Percentiles rank a stretch among this genome's conserved stretches.
Evolutionary conservation across 441 rosid species (phyloP).

Genomic region (Viola pubescens): DNA sequence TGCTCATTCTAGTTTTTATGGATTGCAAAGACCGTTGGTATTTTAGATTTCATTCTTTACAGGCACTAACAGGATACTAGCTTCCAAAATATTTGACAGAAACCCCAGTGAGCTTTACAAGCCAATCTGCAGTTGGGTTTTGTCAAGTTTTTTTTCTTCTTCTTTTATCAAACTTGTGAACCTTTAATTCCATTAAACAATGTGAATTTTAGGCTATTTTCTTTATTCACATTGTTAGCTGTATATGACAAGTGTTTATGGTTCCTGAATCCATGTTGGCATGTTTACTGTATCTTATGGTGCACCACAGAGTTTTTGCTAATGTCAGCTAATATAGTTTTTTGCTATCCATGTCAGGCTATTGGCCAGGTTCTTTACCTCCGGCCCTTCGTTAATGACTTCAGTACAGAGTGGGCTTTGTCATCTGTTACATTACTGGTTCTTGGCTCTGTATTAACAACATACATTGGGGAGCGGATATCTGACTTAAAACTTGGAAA

Average conservation of each 20-base stretch:
- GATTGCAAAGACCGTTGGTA: not conserved
- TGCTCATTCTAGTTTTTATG: not conserved
- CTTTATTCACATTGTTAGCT: too few relatives aligned
- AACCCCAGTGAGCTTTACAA: too few relatives aligned
- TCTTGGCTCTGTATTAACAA: conserved; percentile 82
- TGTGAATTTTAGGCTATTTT: too few relatives aligned
- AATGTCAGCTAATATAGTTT: not conserved
- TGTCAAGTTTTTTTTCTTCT: too few relatives aligned
- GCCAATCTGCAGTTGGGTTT: too few relatives aligned
- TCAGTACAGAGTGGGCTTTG: conserved; percentile 77
- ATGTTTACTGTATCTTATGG: not conserved
- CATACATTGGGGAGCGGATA: conserved; percentile 82
- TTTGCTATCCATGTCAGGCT: conserved; percentile 42
- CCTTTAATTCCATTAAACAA: too few relatives aligned
- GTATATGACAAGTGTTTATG: too few relatives aligned
- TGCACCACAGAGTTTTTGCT: not conserved
- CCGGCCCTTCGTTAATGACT: conserved; percentile 87
- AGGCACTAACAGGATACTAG: too few relatives aligned
- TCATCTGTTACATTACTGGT: conserved; percentile 76
- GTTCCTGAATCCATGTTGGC: too few relatives aligned
- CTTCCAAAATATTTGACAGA: too few relatives aligned
- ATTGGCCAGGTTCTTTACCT: conserved; percentile 88
- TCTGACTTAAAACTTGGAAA: conserved; percentile 95
- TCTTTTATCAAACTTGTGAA: too few relatives aligned
- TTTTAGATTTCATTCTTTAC: too few relatives aligned